Evolutionary conservation across 2,329 filamentous ascomycete genomes (phyloP), one percentile per base, ranked within the genome.

Genomic region (Cadophora sp.): DNA sequence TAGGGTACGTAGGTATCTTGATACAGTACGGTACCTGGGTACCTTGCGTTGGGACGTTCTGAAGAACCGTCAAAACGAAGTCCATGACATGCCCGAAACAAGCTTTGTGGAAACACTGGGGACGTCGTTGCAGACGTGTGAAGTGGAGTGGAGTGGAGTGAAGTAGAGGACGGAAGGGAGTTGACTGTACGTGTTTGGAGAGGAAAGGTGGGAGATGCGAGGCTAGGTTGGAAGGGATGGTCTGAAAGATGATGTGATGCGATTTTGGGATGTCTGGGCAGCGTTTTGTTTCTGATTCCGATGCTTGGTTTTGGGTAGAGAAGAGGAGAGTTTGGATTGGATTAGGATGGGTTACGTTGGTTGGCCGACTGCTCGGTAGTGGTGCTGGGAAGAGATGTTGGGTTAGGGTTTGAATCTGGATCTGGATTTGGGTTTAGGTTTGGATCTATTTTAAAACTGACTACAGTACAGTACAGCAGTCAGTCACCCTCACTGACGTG

Each of bases 201-300:
- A 24, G 24, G 24, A 30, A 6, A 30, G n/a, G 27, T 30, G 22
- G 48, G 48, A 30, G 14, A 51, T 30, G 24, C 14, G 24, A 51
- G 48, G 48, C 48, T 30, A n/a, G n/a, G n/a, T n/a, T n/a, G n/a
- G n/a, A 20, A 24, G 43, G 33, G 62, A 41, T 47, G 47, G 62
- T 65, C 64, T 48, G 53, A 41, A 64, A 63, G 50, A 65, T 58
- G 64, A 59, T 65, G 62, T 63, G 61, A 39, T 27, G 36, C 43
- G 27, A 55, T 56, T 30, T 56, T 18, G n/a, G n/a, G 14, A 45
- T 45, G 43, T 45, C 16, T 45, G 43, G 16, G 14, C 43, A 87
- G 85, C 70, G 81, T 83, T 9, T 83, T 84, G 59, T 85, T 84
- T 45, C 81, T 56, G 36, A 56, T 56, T 30, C 39, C 41, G 14